Percentiles rank a stretch among this genome's conserved stretches.
These are phyloP conservation scores for Gomphus sp. DNA, from an alignment of 1,284 basidiomycete species.

Conservation along the genomic window DNA sequence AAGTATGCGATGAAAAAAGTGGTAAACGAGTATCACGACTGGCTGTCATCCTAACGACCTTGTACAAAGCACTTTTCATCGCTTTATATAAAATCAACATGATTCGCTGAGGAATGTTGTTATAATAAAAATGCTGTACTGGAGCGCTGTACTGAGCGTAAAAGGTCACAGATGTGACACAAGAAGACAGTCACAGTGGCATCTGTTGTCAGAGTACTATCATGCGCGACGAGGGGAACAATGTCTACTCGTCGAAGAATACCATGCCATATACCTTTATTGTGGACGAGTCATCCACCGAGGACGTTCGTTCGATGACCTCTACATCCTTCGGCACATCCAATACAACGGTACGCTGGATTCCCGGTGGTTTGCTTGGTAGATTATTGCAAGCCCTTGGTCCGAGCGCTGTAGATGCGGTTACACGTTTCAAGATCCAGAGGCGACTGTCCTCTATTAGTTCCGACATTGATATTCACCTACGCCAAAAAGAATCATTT, in stretches of 20 bases:
- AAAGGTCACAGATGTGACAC: neutral
- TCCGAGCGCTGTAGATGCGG: neutral
- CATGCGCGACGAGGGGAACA: neutral
- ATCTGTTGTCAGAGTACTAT: neutral
- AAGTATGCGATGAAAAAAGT: constrained; percentile 72
- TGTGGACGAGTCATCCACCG: neutral
- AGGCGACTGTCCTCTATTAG: neutral
- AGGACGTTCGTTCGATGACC: neutral
- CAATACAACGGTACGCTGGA: neutral
- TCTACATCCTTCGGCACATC: neutral
- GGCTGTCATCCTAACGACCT: neutral
- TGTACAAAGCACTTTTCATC: neutral
- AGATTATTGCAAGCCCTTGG: neutral
- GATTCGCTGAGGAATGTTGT: neutral
- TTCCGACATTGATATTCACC: neutral
- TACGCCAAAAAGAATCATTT: neutral
- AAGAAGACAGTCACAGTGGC: neutral
- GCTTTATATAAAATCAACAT: too few species aligned
- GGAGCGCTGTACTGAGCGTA: too few species aligned
- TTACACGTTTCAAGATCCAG: neutral
- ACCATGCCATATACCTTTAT: neutral
- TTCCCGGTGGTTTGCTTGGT: neutral
- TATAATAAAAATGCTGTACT: neutral
- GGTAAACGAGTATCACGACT: constrained; percentile 55
- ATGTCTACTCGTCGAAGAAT: neutral